These are phyloP conservation scores for Sugiyamaella smithiae DNA, from an alignment of 805 yeast species.

Conservation along the genomic window DNA sequence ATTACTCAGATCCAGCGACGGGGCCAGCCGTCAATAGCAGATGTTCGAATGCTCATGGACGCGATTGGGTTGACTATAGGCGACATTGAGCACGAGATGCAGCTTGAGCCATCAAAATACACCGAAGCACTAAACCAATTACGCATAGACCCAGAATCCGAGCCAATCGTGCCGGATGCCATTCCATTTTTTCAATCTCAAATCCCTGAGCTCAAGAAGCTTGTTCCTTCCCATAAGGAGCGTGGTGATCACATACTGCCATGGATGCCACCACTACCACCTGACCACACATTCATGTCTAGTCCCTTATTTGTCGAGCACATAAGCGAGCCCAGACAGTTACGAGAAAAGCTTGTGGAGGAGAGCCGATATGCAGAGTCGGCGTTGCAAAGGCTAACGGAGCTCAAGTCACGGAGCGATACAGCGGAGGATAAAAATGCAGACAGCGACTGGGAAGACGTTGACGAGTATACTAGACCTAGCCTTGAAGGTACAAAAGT, in stretches of 20 bases:
- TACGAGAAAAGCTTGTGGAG: conserved; percentile 68
- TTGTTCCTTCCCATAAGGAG: conserved; percentile 52
- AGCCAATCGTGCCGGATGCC: conserved; percentile 42
- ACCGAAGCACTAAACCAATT: conserved; percentile 29
- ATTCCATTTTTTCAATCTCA: conserved; percentile 54
- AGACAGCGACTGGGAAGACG: conserved; percentile 3
- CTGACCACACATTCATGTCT: conserved; percentile 84
- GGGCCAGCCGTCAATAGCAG: conserved; percentile 32
- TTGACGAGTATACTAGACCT: too few relatives aligned
- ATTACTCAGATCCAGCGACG: conserved; percentile 36
- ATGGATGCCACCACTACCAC: conserved; percentile 88
- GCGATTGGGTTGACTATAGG: conserved; percentile 29
- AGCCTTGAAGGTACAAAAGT: too few relatives aligned
- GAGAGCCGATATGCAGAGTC: conserved; percentile 80
- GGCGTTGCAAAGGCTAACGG: conserved; percentile 58
- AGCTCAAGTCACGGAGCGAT: not conserved
- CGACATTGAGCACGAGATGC: conserved; percentile 32
- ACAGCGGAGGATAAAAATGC: not conserved
- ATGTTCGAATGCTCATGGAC: conserved; percentile 32
- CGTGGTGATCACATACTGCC: conserved; percentile 53
- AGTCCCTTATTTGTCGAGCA: conserved; percentile 67
- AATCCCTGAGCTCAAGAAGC: conserved; percentile 44
- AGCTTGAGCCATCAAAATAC: conserved; percentile 19
- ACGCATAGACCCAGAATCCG: conserved; percentile 29
- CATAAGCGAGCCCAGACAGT: conserved; percentile 63